phyloP scores from a whole-genome alignment of 1,139 yeast species.

The Debaryomycetaceae sp. region DNA sequence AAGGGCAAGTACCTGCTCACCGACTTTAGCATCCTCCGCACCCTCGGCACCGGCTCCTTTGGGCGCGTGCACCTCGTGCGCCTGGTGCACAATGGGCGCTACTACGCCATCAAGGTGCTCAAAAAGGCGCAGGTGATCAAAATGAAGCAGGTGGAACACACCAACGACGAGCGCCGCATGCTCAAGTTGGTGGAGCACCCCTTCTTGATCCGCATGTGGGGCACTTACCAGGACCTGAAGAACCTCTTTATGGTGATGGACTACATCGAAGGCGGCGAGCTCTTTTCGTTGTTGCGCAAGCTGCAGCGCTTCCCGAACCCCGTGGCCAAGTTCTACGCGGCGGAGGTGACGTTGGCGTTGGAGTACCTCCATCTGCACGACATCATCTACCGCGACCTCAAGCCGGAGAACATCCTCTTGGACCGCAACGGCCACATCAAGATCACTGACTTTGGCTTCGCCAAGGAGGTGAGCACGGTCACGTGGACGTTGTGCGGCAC shows the following conservation, averaged over 20 bases:
- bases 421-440: slow-evolving; percentile 59
- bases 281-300: slow-evolving; percentile 51
- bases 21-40: slow-evolving; percentile 51
- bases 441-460: slow-evolving; percentile 59
- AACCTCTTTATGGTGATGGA: slow-evolving; percentile 61
- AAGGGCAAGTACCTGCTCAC: slow-evolving; percentile 54
- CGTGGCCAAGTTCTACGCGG: slow-evolving; percentile 61
- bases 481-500: slow-evolving; percentile 64
- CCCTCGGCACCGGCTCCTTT: slow-evolving; percentile 59
- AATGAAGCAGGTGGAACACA: slow-evolving; percentile 62
- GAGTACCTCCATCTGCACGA: slow-evolving; percentile 56
- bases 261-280: slow-evolving; percentile 61
- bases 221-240: slow-evolving; percentile 55
- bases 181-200: slow-evolving; percentile 56
- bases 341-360: slow-evolving; percentile 54
- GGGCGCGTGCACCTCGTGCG: slow-evolving; percentile 60
- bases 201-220: slow-evolving; percentile 61
- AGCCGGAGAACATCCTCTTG: slow-evolving; percentile 56
- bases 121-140: slow-evolving; percentile 56
- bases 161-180: slow-evolving; percentile 58
- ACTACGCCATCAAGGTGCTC: slow-evolving; percentile 56
- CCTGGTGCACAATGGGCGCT: slow-evolving; percentile 56
- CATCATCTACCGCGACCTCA: slow-evolving; percentile 56
- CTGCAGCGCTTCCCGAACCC: slow-evolving; percentile 61
- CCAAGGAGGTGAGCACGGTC: slow-evolving; percentile 55